Evolutionary conservation across 1,284 basidiomycete genomes (phyloP).

Genomic region (Cystobasidium sp.): DNA sequence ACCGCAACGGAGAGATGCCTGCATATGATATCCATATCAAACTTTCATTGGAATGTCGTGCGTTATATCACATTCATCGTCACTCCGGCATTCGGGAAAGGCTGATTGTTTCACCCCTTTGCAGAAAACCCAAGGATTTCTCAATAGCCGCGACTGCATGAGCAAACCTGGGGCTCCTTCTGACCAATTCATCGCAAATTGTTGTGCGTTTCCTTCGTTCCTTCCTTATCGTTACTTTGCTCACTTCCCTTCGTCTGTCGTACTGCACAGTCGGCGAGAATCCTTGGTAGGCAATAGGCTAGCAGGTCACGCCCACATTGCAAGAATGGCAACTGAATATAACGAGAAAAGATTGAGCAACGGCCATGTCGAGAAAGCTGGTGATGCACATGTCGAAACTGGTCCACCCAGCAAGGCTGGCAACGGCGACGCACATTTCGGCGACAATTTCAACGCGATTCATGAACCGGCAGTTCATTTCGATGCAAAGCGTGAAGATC

Average conservation of each 20-base stretch:
- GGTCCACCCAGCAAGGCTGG: not conserved
- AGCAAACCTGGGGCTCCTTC: not conserved
- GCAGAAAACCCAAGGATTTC: not conserved
- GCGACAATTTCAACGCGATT: conserved; percentile 2
- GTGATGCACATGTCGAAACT: not conserved
- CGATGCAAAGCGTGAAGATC: conserved; percentile 40
- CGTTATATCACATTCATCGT: not conserved
- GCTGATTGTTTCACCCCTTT: not conserved
- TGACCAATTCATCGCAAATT: not conserved
- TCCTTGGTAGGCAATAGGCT: not conserved
- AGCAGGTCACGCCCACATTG: too few relatives aligned
- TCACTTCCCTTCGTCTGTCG: not conserved
- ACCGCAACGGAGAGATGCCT: conserved; percentile 14
- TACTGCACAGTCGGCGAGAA: too few relatives aligned
- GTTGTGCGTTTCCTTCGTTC: not conserved
- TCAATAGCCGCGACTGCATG: not conserved
- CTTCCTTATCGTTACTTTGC: not conserved
- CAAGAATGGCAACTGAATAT: too few relatives aligned
- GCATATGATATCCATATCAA: not conserved
- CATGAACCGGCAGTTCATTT: conserved; percentile 25
- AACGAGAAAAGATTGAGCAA: not conserved
- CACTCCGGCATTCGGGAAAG: not conserved
- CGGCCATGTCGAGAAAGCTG: not conserved
- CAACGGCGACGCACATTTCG: conserved; percentile 9
- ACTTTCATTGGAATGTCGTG: not conserved